These are phyloP conservation scores for Cucumis hystrix DNA, from an alignment of 306 rosid genomes.

Conservation along the genomic window DNA sequence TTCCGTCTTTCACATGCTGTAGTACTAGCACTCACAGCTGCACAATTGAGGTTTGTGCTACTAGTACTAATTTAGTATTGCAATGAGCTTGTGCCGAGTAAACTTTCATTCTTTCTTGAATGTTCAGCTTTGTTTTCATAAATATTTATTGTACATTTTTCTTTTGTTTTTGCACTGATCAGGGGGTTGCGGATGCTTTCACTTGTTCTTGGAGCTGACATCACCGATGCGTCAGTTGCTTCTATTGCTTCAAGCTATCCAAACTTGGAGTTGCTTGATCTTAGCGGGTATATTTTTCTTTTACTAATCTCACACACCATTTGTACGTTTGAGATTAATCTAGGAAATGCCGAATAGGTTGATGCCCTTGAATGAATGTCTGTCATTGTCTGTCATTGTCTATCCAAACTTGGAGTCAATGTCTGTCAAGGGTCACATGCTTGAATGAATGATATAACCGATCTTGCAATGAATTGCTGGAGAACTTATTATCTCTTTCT, in stretches of 20 bases:
- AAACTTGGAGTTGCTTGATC: conserved; percentile 70
- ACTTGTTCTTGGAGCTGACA: conserved; percentile 91
- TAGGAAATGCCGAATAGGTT: not conserved
- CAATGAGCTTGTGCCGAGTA: not conserved
- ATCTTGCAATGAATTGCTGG: not conserved
- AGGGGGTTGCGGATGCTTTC: conserved; percentile 88
- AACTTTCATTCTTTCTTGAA: not conserved
- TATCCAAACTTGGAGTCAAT: too few species aligned
- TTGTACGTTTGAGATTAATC: not conserved
- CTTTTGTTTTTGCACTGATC: not conserved
- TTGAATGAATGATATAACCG: not conserved
- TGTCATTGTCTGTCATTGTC: too few species aligned
- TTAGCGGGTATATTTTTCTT: conserved; percentile 65
- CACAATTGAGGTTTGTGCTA: conserved; percentile 61
- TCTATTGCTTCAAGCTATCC: conserved; percentile 82
- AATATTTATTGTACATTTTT: not conserved
- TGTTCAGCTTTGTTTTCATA: not conserved
- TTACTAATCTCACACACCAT: not conserved
- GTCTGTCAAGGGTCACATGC: not conserved
- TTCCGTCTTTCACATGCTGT: conserved; percentile 65
- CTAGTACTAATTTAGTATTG: not conserved
- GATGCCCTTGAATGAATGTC: too few species aligned
- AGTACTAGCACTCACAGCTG: conserved; percentile 84
- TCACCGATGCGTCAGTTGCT: conserved; percentile 97
- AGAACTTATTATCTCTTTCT: not conserved